These are phyloP conservation scores for Phaeomoniella chlamydospora DNA, from an alignment of 2,329 filamentous ascomycete genomes.

Conservation along the genomic window DNA sequence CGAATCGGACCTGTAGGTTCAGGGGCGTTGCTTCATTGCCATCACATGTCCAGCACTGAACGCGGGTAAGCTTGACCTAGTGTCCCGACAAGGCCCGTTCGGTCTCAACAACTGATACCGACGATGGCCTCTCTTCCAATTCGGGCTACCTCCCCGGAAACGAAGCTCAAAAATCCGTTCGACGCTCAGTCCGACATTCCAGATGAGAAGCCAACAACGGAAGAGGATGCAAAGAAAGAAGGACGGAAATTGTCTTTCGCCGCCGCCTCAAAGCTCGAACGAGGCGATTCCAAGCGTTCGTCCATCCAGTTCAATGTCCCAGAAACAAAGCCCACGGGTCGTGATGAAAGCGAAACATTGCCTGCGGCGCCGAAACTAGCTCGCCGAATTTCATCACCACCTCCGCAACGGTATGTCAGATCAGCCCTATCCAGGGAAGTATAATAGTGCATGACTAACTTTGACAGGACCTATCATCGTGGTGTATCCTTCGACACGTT, in stretches of 20 bases:
- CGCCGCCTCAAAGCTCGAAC: constrained; percentile 2
- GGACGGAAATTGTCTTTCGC: constrained; percentile 6
- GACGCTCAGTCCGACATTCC: constrained; percentile 5
- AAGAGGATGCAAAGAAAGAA: constrained; percentile 10
- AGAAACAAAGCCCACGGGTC: constrained; percentile 9
- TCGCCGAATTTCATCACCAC: constrained; percentile 19
- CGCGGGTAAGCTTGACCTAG: background rate
- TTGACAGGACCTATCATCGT: constrained; percentile 44
- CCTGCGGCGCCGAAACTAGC: constrained; percentile 3
- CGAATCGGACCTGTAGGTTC: background rate
- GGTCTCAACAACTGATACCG: background rate
- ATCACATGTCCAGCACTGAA: background rate
- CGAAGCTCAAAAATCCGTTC: constrained; percentile 4
- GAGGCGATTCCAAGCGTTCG: constrained; percentile 8
- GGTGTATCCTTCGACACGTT: constrained; percentile 67
- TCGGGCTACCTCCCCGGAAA: background rate
- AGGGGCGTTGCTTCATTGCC: background rate
- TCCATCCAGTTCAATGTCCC: constrained; percentile 12
- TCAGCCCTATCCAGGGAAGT: constrained; percentile 5
- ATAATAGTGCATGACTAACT: constrained; percentile 5
- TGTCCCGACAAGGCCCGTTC: background rate
- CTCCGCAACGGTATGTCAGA: constrained; percentile 19
- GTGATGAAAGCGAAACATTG: background rate
- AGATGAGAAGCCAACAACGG: constrained; percentile 6
- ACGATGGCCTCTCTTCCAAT: background rate